Evolutionary conservation across 176 grass and related monocot species (phyloP), one percentile per base, ranked within the genome.

Genomic region (Urochloa ruziziensis): DNA sequence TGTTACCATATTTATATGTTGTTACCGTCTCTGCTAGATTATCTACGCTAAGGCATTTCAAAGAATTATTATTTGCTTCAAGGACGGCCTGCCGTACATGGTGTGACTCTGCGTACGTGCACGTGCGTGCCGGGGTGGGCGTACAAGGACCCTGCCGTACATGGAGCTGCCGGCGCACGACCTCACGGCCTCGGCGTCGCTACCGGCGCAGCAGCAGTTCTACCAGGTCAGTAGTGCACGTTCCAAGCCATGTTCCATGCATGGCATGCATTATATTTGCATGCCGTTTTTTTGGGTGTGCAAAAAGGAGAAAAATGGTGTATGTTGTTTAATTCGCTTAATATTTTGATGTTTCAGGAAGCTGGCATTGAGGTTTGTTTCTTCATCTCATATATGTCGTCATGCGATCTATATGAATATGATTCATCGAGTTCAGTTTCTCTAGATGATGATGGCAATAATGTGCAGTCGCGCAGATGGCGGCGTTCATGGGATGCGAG

Each of bases 61-160:
- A n/a, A n/a, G n/a, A n/a, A n/a, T n/a, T n/a, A n/a, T n/a, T n/a
- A n/a, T n/a, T n/a, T n/a, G n/a, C n/a, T n/a, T n/a, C n/a, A n/a
- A n/a, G n/a, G n/a, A n/a, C n/a, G n/a, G n/a, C n/a, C n/a, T n/a
- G n/a, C n/a, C n/a, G n/a, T n/a, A n/a, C n/a, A n/a, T n/a, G n/a
- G n/a, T 2, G 9, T 12, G 39, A 19, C 27, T 10, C 1, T 42
- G 2, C n/a, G n/a, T 17, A n/a, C n/a, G 53, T n/a, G 9, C 33
- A 94, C 89, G 23, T 80, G 83, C 71, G 92, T 97, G 81, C 95
- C 95, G 11, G 95, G 95, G 39, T 94, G 71, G 90, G 95, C 92
- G 2, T 87, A 88, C 87, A 85, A 34, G 49, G 86, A 78, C 37
- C 17, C 62, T 84, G 34, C 57, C 82, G 49, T 99, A 83, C 72